Percentiles rank a stretch among this genome's conserved stretches.
Conservation (phyloP, 345 rosid genomes). For the Streptanthus diversifolius region DNA sequence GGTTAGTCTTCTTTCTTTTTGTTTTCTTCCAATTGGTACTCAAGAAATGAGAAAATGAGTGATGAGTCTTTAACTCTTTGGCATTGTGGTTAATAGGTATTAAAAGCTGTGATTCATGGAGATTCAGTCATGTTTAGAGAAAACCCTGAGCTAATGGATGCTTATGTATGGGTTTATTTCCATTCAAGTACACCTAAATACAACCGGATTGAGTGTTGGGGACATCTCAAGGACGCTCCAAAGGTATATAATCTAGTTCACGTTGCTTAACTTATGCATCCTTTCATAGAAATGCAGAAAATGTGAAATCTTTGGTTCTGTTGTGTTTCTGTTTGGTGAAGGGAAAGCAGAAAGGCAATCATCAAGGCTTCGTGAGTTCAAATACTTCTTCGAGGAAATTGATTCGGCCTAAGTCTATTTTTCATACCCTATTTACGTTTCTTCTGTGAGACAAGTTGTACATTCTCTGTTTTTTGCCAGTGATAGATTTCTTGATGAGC, state of each 20-base stretch:
- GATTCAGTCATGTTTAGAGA: slow-evolving; percentile 68
- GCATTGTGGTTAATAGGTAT: slow-evolving; percentile 46
- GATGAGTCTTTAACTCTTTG: neutral
- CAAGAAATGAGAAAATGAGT: neutral
- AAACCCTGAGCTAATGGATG: slow-evolving; percentile 66
- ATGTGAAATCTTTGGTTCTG: neutral
- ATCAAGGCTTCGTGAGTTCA: slow-evolving; percentile 43
- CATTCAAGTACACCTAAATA: slow-evolving; percentile 67
- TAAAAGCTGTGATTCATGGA: slow-evolving; percentile 71
- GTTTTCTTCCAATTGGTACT: neutral
- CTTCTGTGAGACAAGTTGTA: slow-evolving; percentile 55
- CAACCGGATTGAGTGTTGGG: slow-evolving; percentile 83
- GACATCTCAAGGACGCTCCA: slow-evolving; percentile 73
- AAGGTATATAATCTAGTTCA: slow-evolving; percentile 35
- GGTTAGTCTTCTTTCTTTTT: slow-evolving; percentile 44
- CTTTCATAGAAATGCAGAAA: neutral
- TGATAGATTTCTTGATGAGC: slow-evolving; percentile 38
- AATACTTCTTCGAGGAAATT: slow-evolving; percentile 37
- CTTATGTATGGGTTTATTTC: slow-evolving; percentile 75
- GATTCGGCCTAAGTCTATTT: slow-evolving; percentile 51
- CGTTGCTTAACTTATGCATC: neutral
- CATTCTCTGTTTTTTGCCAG: slow-evolving; percentile 29
- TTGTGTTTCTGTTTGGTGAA: slow-evolving; percentile 19
- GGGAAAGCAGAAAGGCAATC: slow-evolving; percentile 49
- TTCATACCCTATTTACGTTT: slow-evolving; percentile 72